Percentiles rank a stretch among this genome's conserved stretches.
phyloP scores from a whole-genome alignment of 495 filamentous ascomycete genomes.

The Xylaria curta region DNA sequence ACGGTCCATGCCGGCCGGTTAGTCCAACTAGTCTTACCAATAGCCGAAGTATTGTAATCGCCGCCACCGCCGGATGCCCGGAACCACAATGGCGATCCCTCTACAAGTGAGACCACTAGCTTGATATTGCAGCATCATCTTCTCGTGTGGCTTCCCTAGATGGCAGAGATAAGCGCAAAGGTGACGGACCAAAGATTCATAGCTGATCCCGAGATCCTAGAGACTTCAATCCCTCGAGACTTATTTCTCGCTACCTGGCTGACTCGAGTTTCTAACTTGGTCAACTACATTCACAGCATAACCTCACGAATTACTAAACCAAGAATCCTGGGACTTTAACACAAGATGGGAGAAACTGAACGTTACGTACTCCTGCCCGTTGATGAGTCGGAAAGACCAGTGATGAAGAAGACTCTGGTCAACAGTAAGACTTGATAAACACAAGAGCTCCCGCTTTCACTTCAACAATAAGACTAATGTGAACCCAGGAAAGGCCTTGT shows the following conservation, averaged over 20 bases:
- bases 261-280: neutral
- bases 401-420: neutral
- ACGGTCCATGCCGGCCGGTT: no score
- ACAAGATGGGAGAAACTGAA: neutral
- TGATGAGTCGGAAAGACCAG: neutral
- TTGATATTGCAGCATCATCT: no score
- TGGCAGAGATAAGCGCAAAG: no score
- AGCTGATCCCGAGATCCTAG: neutral
- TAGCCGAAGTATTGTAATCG: no score
- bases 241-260: neutral
- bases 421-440: neutral
- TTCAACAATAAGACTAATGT: neutral
- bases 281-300: neutral
- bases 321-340: neutral
- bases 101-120: no score
- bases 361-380: slow-evolving; percentile 1
- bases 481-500: neutral
- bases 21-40: no score
- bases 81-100: no score
- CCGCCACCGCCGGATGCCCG: no score
- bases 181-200: no score
- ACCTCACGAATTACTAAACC: neutral
- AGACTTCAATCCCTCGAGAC: neutral
- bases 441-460: neutral
- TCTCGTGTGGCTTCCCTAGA: no score